Base-by-base conservation (phyloP, 1,139 yeast genomes). In the Hansenula lynferdii region DNA sequence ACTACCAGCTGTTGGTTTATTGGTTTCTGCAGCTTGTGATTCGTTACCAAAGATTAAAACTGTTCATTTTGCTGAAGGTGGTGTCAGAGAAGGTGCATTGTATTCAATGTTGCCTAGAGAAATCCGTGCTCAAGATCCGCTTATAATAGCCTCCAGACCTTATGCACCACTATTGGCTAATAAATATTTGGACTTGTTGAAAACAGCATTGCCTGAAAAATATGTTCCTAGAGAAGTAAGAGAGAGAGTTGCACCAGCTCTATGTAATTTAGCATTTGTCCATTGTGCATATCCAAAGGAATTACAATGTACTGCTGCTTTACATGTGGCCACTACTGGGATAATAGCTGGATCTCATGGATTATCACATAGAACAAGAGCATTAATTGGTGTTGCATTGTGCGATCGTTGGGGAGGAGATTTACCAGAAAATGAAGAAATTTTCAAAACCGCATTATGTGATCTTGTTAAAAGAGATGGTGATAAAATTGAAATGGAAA, bases 331-430 rank as follows among this genome's bases (percentile, higher is more conserved):
- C 7, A 72, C 81, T 0, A 72, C 83, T 0, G 89, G 89, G 14
- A 70, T 78, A 15, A 71, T 81, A 36, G 77, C 86, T 0, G 85
- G 85, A 0, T 70, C 81, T 5, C 85, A 80, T 51, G 89, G 87
- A 5, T 59, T 81, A 31, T 74, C 84, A 1, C 87, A 81, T 53
- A 70, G 77, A 48, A 75, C 76, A 3, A 63, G 86, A 38, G 85
- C 85, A 0, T 59, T 81, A 36, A 67, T 80, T 11, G 87, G 87
- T 0, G 68, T 81, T 28, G 84, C 85, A 2, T 61, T 80, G 20
- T 77, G 85, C 57, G 83, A 80, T 49, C 65, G 89, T 47, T 81
- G 87, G 87, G 87, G 87, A 25, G 85, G 82, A 2, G 85, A 79
- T 47, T 61, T 80, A n/a, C 81, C 85, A 10, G 74, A 70, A 33